phyloP scores from a whole-genome alignment of 2,329 filamentous ascomycete genomes.

The Hymenoscyphus scutula region DNA sequence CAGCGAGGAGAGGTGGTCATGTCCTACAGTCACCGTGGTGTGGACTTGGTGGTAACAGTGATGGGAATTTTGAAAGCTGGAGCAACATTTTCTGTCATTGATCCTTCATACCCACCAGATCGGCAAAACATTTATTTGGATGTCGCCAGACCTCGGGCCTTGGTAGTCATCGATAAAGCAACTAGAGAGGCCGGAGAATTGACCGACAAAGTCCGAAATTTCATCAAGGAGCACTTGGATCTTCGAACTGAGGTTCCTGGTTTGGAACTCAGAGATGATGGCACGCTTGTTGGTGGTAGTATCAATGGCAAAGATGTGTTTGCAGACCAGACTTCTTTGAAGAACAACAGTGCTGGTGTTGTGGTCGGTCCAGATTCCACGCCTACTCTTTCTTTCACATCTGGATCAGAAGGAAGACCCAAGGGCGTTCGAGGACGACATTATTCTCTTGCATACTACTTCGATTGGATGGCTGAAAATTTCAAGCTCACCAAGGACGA shows the following conservation, averaged over 20 bases:
- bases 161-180: slow-evolving; percentile 72
- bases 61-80: slow-evolving; percentile 70
- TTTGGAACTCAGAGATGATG: slow-evolving; percentile 69
- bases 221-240: slow-evolving; percentile 69
- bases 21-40: slow-evolving; percentile 82
- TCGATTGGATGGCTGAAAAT: slow-evolving; percentile 85
- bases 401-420: slow-evolving; percentile 72
- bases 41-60: slow-evolving; percentile 72
- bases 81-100: slow-evolving; percentile 64
- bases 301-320: slow-evolving; percentile 67
- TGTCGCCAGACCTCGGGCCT: slow-evolving; percentile 68
- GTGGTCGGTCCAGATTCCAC: slow-evolving; percentile 83
- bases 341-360: slow-evolving; percentile 61
- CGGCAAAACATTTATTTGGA: slow-evolving; percentile 82
- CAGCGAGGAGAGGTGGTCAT: slow-evolving; percentile 85
- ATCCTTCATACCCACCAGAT: slow-evolving; percentile 78
- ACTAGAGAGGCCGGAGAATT: slow-evolving; percentile 65
- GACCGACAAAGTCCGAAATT: slow-evolving; percentile 56
- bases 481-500: slow-evolving; percentile 73
- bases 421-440: slow-evolving; percentile 89
- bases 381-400: slow-evolving; percentile 73
- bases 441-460: slow-evolving; percentile 82
- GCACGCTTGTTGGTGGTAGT: slow-evolving; percentile 66
- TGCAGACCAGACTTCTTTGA: slow-evolving; percentile 48
- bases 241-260: slow-evolving; percentile 74